These are phyloP conservation scores for Vinca minor DNA, from an alignment of 257 asterid genomes.

Conservation along the genomic window DNA sequence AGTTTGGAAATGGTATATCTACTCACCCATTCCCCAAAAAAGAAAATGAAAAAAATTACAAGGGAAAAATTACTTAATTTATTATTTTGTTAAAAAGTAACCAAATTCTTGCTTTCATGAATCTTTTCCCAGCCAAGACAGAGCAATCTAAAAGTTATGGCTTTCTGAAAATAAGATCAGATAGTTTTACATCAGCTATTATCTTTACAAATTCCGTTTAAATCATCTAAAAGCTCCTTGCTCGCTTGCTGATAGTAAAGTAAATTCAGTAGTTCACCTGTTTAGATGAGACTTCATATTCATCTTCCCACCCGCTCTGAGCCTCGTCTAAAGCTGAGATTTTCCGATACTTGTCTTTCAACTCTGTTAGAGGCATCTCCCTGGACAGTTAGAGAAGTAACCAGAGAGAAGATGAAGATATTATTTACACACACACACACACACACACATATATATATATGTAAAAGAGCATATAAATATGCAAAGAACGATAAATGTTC, in stretches of 20 bases:
- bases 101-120: too few species aligned
- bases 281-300: conserved; percentile 68
- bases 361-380: conserved; percentile 83
- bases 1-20: neutral
- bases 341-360: conserved; percentile 79
- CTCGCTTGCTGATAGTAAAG: conserved; percentile 4
- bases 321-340: conserved; percentile 58
- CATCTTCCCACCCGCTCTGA: conserved; percentile 78
- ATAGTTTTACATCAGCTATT: too few species aligned
- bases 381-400: conserved; percentile 35
- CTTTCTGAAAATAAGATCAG: too few species aligned
- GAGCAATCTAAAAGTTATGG: too few species aligned
- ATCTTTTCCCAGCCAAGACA: too few species aligned
- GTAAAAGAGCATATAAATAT: neutral
- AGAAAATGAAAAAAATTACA: too few species aligned
- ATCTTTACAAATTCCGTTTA: too few species aligned
- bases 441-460: too few species aligned
- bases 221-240: neutral
- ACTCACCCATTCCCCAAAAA: too few species aligned
- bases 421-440: too few species aligned
- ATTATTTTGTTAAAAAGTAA: too few species aligned
- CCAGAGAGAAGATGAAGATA: neutral
- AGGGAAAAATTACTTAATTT: too few species aligned
- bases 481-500: conserved; percentile 6
- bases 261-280: conserved; percentile 42